Percentiles rank a stretch among this genome's conserved stretches.
These are phyloP conservation scores for Wickerhamiella azyma DNA, from an alignment of 805 yeast genomes.

Conservation along the genomic window DNA sequence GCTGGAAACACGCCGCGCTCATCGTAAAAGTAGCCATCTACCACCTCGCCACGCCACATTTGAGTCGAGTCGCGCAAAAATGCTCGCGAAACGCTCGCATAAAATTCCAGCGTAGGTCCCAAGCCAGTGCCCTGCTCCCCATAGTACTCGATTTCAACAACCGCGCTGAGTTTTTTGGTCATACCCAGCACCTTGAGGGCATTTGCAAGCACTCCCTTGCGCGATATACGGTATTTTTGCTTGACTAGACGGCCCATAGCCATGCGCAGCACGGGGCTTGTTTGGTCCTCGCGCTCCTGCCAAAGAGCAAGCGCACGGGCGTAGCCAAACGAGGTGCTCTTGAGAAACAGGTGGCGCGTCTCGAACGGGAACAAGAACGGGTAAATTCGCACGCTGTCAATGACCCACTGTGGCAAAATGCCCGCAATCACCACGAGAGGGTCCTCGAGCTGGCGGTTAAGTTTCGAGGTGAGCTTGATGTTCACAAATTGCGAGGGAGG, in stretches of 20 bases:
- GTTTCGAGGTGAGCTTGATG: conserved; percentile 71
- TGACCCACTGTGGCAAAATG: conserved; percentile 72
- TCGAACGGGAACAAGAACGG: conserved; percentile 80
- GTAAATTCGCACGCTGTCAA: conserved; percentile 53
- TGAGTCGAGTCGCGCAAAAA: conserved; percentile 43
- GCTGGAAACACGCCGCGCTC: conserved; percentile 58
- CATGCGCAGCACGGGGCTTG: conserved; percentile 9
- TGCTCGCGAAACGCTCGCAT: conserved; percentile 64
- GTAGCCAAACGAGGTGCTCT: conserved; percentile 83
- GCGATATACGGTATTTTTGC: conserved; percentile 64
- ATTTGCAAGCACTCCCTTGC: conserved; percentile 56
- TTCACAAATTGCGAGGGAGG: conserved; percentile 39
- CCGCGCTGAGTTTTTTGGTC: conserved; percentile 67
- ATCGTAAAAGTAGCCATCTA: conserved; percentile 29
- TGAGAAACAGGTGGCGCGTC: conserved; percentile 61
- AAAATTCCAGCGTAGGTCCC: conserved; percentile 93
- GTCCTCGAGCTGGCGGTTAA: conserved; percentile 79
- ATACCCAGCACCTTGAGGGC: conserved; percentile 65
- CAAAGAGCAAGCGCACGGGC: conserved; percentile 69
- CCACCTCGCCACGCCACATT: conserved; percentile 52
- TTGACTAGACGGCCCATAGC: conserved; percentile 58
- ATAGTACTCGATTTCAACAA: conserved; percentile 73
- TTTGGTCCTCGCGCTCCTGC: conserved; percentile 32
- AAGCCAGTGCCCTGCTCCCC: conserved; percentile 93
- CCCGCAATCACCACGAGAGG: conserved; percentile 80